phyloP scores from a whole-genome alignment of 2,329 filamentous ascomycete genomes.

The Emmonsiellopsis sp. region DNA sequence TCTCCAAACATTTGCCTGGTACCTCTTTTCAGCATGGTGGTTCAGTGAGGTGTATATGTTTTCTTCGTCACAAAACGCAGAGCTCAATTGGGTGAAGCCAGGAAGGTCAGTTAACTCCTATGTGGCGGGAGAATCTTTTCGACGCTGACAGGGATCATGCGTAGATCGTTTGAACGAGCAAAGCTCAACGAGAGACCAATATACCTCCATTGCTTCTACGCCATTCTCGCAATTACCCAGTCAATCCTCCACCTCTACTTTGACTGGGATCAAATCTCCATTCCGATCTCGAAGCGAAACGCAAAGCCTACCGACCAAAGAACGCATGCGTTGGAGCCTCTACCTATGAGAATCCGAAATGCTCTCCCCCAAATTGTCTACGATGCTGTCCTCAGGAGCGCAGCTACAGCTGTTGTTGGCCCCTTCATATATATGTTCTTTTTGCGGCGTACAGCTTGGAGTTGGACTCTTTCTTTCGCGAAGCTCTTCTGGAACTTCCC shows the following conservation, averaged over 20 bases:
- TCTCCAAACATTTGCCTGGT: slow-evolving; percentile 64
- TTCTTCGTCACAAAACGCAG: slow-evolving; percentile 50
- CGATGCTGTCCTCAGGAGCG: slow-evolving; percentile 25
- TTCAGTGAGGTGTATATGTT: slow-evolving; percentile 77
- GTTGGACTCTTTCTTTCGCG: slow-evolving; percentile 58
- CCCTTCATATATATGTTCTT: slow-evolving; percentile 53
- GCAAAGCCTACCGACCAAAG: slow-evolving; percentile 23
- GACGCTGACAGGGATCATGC: not conserved
- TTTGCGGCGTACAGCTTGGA: slow-evolving; percentile 57
- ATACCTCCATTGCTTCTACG: slow-evolving; percentile 63
- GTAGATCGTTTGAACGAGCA: slow-evolving; percentile 53
- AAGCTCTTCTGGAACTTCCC: slow-evolving; percentile 68
- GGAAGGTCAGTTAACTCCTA: slow-evolving; percentile 44
- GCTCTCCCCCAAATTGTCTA: slow-evolving; percentile 22
- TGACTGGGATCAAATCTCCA: slow-evolving; percentile 62
- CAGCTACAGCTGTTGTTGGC: slow-evolving; percentile 36
- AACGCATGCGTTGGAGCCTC: slow-evolving; percentile 27
- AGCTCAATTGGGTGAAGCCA: slow-evolving; percentile 64
- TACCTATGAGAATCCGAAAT: slow-evolving; percentile 29
- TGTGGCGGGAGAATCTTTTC: not conserved
- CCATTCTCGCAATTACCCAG: slow-evolving; percentile 60
- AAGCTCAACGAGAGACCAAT: slow-evolving; percentile 79
- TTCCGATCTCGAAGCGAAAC: slow-evolving; percentile 34
- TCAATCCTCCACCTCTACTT: slow-evolving; percentile 58
- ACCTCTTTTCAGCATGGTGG: slow-evolving; percentile 64